Percentiles rank a stretch among this genome's conserved stretches.
Evolutionary conservation across 176 grass and related monocot species (phyloP).

Genomic region (Hordeum marinum): DNA sequence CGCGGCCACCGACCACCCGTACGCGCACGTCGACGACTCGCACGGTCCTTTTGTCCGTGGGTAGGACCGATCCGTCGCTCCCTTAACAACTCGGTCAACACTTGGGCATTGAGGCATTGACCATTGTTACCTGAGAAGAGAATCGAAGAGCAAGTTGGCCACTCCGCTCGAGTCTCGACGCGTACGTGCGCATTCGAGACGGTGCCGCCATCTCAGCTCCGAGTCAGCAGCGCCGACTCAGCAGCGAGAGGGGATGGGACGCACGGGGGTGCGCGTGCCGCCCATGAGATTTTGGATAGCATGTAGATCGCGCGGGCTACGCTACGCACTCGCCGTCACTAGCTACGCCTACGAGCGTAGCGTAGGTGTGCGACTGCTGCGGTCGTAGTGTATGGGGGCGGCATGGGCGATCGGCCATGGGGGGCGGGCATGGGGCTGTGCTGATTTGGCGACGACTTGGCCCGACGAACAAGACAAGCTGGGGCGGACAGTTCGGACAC

Average conservation of each 20-base stretch:
- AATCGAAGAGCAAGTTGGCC: not conserved
- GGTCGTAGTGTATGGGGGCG: not conserved
- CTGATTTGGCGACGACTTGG: too few relatives aligned
- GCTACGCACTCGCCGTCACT: not conserved
- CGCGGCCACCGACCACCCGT: constrained; percentile 20
- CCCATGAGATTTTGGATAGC: constrained; percentile 15
- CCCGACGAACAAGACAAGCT: not conserved
- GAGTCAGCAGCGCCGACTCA: not conserved
- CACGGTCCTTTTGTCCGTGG: not conserved
- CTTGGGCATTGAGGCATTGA: too few relatives aligned
- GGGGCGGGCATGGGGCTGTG: not conserved
- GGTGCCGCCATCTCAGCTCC: not conserved
- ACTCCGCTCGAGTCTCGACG: not conserved
- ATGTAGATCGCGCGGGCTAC: not conserved
- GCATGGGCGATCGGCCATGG: not conserved
- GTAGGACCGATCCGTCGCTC: too few relatives aligned
- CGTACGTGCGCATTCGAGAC: not conserved
- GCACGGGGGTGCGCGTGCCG: constrained; percentile 2
- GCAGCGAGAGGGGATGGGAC: not conserved
- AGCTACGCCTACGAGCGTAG: not conserved
- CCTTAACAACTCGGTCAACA: not conserved
- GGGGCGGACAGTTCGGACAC: not conserved
- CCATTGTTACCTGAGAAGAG: too few relatives aligned
- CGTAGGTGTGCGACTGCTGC: not conserved
- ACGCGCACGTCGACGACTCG: too few relatives aligned